A percentile compares a stretch with the other conserved stretches of the same genome.
Conservation (phyloP, 2,329 filamentous ascomycete genomes). For the Dactylellina drechsleri region DNA sequence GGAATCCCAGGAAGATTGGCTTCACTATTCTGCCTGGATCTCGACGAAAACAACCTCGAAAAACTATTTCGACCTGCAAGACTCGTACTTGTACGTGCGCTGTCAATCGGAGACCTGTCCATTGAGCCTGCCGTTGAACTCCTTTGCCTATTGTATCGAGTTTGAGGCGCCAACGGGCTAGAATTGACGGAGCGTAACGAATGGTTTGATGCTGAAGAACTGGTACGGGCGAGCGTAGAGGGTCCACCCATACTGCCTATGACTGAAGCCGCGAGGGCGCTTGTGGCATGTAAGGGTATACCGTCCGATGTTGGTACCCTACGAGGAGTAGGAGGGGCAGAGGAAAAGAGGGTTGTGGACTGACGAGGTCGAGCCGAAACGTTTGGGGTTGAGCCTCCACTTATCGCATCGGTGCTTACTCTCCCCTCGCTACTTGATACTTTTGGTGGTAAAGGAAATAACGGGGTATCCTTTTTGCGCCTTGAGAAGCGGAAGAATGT, state of each 20-base stretch:
- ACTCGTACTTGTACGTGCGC: constrained; percentile 51
- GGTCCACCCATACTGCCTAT: constrained; percentile 60
- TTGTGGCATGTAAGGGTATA: constrained; percentile 37
- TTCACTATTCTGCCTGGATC: constrained; percentile 84
- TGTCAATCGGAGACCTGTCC: constrained; percentile 61
- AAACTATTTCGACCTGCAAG: constrained; percentile 85
- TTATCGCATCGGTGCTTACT: constrained; percentile 41
- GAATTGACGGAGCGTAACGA: constrained; percentile 66
- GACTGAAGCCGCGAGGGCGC: constrained; percentile 63
- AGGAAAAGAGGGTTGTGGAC: constrained; percentile 29
- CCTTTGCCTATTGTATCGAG: constrained; percentile 61
- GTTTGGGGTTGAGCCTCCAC: constrained; percentile 37
- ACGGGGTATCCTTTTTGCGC: constrained; percentile 76
- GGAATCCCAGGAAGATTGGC: constrained; percentile 68
- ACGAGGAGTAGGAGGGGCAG: constrained; percentile 33
- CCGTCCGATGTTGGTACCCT: constrained; percentile 43
- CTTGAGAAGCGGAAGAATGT: constrained; percentile 84
- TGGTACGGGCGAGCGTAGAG: constrained; percentile 68
- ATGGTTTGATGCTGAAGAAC: constrained; percentile 72
- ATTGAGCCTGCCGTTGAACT: constrained; percentile 92
- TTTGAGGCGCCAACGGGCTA: constrained; percentile 40
- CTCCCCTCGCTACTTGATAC: constrained; percentile 61
- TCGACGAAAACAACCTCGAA: constrained; percentile 81
- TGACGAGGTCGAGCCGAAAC: constrained; percentile 28
- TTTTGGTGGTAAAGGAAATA: constrained; percentile 91